These are phyloP conservation scores for Cercospora sesami DNA, from an alignment of 2,329 filamentous ascomycete species.

Conservation along the genomic window DNA sequence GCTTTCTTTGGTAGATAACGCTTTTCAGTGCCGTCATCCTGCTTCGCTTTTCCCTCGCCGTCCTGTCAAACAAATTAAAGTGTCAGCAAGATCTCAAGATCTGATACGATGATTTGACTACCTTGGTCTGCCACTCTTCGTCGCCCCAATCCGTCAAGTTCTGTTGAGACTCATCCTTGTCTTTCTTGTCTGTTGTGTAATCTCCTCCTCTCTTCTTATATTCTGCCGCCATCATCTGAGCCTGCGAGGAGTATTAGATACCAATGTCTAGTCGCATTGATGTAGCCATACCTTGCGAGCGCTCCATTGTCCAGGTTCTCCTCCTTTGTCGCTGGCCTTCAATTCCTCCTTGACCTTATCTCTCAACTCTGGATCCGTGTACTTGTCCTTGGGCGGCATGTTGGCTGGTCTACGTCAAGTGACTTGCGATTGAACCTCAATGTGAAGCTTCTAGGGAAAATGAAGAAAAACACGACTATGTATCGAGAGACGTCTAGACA, in stretches of 20 bases:
- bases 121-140: constrained; percentile 54
- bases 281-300: constrained; percentile 44
- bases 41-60: constrained; percentile 47
- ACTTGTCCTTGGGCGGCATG: constrained; percentile 52
- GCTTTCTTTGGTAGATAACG: constrained; percentile 51
- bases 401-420: neutral
- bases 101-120: neutral
- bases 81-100: constrained; percentile 34
- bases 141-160: constrained; percentile 49
- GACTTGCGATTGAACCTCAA: neutral
- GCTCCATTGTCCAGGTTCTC: constrained; percentile 52
- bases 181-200: constrained; percentile 49
- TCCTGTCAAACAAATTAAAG: constrained; percentile 49
- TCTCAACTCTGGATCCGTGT: constrained; percentile 49
- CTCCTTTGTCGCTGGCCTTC: constrained; percentile 49
- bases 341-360: constrained; percentile 52
- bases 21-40: constrained; percentile 48
- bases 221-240: constrained; percentile 50
- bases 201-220: constrained; percentile 52
- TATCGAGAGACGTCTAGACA: too few relatives aligned
- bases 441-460: neutral
- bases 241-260: constrained; percentile 30
- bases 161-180: constrained; percentile 47
- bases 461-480: neutral
- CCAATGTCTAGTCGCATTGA: neutral